Conservation (phyloP, 148 eudicot genomes). For the Selenicereus undatus region DNA sequence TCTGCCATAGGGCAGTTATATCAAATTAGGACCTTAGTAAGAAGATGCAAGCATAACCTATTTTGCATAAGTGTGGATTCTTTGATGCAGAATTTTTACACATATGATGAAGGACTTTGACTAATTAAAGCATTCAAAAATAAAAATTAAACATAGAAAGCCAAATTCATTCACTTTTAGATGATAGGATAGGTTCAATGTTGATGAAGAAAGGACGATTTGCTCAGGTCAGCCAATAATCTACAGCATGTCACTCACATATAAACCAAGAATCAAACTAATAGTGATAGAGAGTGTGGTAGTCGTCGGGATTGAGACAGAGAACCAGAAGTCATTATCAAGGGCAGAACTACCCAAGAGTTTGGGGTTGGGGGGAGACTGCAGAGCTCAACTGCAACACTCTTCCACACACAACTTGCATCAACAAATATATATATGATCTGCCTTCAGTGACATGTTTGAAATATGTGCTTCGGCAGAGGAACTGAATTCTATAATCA, state of each 20-base stretch:
- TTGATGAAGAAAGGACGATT: background rate
- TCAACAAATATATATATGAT: no score
- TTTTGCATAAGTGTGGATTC: background rate
- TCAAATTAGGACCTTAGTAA: background rate
- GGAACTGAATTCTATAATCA: background rate
- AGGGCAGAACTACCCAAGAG: background rate
- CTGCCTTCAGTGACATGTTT: background rate
- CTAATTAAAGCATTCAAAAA: background rate
- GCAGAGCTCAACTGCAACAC: background rate
- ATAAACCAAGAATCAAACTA: background rate
- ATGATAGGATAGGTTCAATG: background rate
- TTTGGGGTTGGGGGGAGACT: background rate
- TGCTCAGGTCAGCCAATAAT: background rate
- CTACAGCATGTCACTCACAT: background rate
- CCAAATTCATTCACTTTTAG: background rate
- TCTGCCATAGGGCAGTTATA: conserved; percentile 40
- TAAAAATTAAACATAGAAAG: background rate
- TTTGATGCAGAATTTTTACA: background rate
- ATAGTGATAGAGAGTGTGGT: background rate
- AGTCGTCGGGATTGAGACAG: background rate
- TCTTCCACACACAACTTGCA: no score
- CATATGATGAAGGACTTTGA: background rate
- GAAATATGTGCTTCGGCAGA: background rate
- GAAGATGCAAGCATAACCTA: background rate
- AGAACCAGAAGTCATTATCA: background rate